phyloP scores from a whole-genome alignment of 768 basidiomycete genomes.

The Phylloporus rhodoxanthus region DNA sequence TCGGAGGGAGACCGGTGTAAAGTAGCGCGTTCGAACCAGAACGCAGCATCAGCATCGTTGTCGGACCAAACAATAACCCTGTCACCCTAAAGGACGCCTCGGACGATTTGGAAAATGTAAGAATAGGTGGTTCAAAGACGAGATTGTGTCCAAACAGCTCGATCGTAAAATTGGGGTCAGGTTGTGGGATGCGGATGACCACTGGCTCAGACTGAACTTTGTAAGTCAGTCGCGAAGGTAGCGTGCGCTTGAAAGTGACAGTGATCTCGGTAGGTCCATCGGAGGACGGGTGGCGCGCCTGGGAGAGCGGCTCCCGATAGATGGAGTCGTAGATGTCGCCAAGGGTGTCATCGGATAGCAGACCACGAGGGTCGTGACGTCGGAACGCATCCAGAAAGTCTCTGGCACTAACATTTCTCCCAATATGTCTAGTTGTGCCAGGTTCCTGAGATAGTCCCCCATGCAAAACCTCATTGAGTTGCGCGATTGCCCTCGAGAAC shows the following conservation, averaged over 20 bases:
- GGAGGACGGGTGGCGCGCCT: conserved; percentile 51
- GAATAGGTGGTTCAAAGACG: conserved; percentile 77
- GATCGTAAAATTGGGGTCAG: conserved; percentile 78
- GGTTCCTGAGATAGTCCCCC: conserved; percentile 60
- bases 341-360: conserved; percentile 72
- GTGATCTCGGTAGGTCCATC: conserved; percentile 42
- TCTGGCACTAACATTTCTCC: conserved; percentile 58
- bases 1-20: conserved; percentile 78
- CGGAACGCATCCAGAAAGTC: conserved; percentile 85
- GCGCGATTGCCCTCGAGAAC: conserved; percentile 75
- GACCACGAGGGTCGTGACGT: conserved; percentile 61
- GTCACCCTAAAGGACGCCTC: conserved; percentile 89
- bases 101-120: conserved; percentile 71
- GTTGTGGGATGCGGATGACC: conserved; percentile 76
- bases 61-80: conserved; percentile 77
- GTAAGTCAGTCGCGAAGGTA: conserved; percentile 79
- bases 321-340: conserved; percentile 77
- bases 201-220: conserved; percentile 85
- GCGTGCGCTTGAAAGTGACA: conserved; percentile 65
- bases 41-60: conserved; percentile 78
- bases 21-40: conserved; percentile 77
- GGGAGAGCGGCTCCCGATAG: conserved; percentile 61
- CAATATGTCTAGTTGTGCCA: conserved; percentile 48
- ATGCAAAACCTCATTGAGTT: conserved; percentile 86
- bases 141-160: conserved; percentile 85